phyloP scores from a whole-genome alignment of 768 basidiomycete species.

The Podaxis sp. region DNA sequence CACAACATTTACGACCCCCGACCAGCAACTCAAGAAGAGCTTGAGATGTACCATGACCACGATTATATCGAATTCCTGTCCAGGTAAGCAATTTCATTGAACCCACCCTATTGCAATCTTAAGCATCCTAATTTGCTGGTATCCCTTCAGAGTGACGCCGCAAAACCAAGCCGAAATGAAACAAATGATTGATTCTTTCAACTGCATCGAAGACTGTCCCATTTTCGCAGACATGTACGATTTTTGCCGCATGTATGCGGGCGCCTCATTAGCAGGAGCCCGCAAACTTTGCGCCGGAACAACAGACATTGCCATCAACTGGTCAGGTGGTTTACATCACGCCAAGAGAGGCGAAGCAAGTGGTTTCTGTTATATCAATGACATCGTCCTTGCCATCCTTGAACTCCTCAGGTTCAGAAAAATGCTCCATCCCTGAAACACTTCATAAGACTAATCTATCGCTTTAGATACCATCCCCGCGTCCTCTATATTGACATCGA shows the following conservation, averaged over 20 bases:
- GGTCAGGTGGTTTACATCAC: slow-evolving; percentile 98
- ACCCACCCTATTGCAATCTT: neutral
- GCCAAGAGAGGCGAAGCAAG: slow-evolving; percentile 98
- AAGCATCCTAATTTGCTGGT: neutral
- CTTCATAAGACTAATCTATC: neutral
- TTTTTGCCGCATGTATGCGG: slow-evolving; percentile 92
- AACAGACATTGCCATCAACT: slow-evolving; percentile 97
- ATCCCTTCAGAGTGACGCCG: slow-evolving; percentile 67
- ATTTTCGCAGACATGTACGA: slow-evolving; percentile 94
- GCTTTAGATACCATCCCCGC: slow-evolving; percentile 79
- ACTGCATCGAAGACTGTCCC: slow-evolving; percentile 96
- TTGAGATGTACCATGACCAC: slow-evolving; percentile 87
- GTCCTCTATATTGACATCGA: slow-evolving; percentile 99
- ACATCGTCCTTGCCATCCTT: slow-evolving; percentile 91
- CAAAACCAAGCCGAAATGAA: slow-evolving; percentile 66
- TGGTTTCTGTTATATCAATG: slow-evolving; percentile 98
- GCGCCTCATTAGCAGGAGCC: slow-evolving; percentile 87
- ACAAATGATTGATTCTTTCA: slow-evolving; percentile 78
- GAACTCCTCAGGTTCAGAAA: slow-evolving; percentile 74
- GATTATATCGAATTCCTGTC: slow-evolving; percentile 98
- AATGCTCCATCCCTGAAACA: neutral
- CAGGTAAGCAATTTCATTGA: slow-evolving; percentile 41
- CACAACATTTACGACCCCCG: slow-evolving; percentile 89
- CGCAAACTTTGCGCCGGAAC: slow-evolving; percentile 79
- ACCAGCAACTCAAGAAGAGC: slow-evolving; percentile 82